A percentile compares a stretch with the other conserved stretches of the same genome.
These are phyloP conservation scores for Cinnamomum chago DNA, from an alignment of 164 flowering plant species.

Conservation along the genomic window DNA sequence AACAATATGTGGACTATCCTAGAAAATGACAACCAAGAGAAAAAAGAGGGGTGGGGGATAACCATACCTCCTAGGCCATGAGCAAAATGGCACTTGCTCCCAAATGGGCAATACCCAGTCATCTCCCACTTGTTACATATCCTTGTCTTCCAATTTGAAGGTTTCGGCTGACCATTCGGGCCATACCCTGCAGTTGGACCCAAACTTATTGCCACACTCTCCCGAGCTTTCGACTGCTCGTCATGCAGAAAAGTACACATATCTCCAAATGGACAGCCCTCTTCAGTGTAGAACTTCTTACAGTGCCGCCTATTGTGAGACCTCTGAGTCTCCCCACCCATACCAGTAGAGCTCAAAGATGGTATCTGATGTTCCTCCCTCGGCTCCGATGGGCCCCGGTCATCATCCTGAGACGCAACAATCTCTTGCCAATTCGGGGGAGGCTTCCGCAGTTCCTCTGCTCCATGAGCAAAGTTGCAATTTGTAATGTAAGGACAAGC, in stretches of 20 bases:
- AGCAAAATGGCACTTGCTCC: conserved; percentile 97
- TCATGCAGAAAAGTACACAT: conserved; percentile 91
- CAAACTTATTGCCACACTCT: conserved; percentile 95
- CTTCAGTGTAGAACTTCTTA: conserved; percentile 95
- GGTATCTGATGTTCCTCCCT: conserved; percentile 96
- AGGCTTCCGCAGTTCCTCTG: conserved; percentile 87
- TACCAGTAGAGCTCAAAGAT: conserved; percentile 41
- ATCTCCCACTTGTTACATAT: conserved; percentile 98
- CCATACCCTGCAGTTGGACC: conserved; percentile 56
- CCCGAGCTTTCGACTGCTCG: conserved; percentile 85
- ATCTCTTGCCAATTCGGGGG: conserved; percentile 99
- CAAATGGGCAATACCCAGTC: conserved; percentile 97
- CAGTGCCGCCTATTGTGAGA: conserved; percentile 92
- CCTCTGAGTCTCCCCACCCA: conserved; percentile 60
- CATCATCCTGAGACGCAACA: conserved; percentile 78
- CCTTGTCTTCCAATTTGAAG: conserved; percentile 98
- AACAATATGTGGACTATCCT: not conserved
- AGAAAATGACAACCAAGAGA: not conserved
- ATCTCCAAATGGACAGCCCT: conserved; percentile 97
- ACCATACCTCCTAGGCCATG: conserved; percentile 85
- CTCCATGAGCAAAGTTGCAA: conserved; percentile 92
- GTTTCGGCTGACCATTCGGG: conserved; percentile 52
- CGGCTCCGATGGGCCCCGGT: conserved; percentile 36
- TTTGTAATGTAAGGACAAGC: conserved; percentile 92
- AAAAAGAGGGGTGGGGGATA: not conserved